A percentile compares a stretch with the other conserved stretches of the same genome.
These are phyloP conservation scores for Euphorbia pulcherrima DNA, from an alignment of 345 rosid genomes.

Conservation along the genomic window DNA sequence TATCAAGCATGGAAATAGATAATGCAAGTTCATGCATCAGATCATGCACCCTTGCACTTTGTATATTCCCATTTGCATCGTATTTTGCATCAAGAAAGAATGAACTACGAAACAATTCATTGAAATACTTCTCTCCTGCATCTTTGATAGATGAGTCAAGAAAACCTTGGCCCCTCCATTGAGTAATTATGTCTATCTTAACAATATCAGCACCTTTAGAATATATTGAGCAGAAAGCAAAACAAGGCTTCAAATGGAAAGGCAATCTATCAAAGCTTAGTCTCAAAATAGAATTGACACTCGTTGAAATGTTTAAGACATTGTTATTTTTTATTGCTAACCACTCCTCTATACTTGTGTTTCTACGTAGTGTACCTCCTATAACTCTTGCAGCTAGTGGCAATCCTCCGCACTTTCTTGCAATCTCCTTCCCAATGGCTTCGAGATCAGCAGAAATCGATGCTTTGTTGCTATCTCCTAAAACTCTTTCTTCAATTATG, in stretches of 20 bases:
- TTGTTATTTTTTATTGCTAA: constrained; percentile 6
- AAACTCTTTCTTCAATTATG: constrained; percentile 8
- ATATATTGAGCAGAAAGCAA: constrained; percentile 12
- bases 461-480: background rate
- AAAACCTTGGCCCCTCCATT: constrained; percentile 10
- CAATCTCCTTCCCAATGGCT: constrained; percentile 20
- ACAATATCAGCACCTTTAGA: background rate
- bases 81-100: constrained; percentile 21
- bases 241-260: background rate
- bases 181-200: background rate
- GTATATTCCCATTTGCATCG: constrained; percentile 5
- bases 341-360: constrained; percentile 8
- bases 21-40: constrained; percentile 26
- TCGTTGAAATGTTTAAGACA: constrained; percentile 9
- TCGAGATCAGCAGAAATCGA: background rate
- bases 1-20: constrained; percentile 16
- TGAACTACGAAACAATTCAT: constrained; percentile 18
- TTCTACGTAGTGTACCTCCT: background rate
- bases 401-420: constrained; percentile 16
- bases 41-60: constrained; percentile 28
- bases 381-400: constrained; percentile 15
- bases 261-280: constrained; percentile 16
- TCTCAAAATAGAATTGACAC: constrained; percentile 6
- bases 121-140: constrained; percentile 21
- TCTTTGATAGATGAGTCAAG: background rate